A percentile compares a stretch with the other conserved stretches of the same genome.
Evolutionary conservation across 768 basidiomycete species (phyloP).

Genomic region (Pleurotus ostreatus): DNA sequence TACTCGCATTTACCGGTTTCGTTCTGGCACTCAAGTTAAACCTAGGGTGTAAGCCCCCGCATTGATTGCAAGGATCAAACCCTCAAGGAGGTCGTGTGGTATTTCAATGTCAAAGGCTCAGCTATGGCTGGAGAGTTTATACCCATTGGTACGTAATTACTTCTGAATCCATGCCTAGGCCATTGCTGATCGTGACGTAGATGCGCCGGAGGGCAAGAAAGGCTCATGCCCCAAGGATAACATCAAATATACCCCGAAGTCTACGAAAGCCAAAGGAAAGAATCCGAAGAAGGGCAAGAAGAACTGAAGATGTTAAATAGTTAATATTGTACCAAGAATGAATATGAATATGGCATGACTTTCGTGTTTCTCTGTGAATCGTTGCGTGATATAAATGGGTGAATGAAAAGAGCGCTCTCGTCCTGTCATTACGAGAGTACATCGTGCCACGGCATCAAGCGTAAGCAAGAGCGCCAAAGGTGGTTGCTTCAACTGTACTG

Average conservation of each 20-base stretch:
- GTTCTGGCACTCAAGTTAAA: conserved; percentile 15
- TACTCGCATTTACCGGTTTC: background rate
- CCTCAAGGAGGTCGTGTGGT: conserved; percentile 44
- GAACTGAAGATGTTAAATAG: background rate
- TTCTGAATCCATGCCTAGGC: background rate
- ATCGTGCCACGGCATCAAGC: too few species aligned
- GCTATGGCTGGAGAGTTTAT: conserved; percentile 51
- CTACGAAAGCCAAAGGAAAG: conserved; percentile 9
- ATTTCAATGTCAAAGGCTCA: conserved; percentile 53
- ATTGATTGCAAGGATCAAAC: conserved; percentile 37
- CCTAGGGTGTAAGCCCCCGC: conserved; percentile 42
- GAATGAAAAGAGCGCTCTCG: too few species aligned
- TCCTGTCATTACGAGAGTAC: too few species aligned
- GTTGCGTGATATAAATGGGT: too few species aligned
- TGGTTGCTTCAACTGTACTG: too few species aligned
- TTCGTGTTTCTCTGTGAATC: too few species aligned
- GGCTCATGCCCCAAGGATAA: conserved; percentile 42
- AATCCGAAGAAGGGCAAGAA: background rate
- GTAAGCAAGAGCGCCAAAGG: too few species aligned
- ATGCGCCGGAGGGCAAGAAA: conserved; percentile 25
- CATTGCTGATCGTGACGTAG: conserved; percentile 19
- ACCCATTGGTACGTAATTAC: conserved; percentile 36
- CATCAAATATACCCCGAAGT: conserved; percentile 47
- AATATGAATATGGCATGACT: too few species aligned
- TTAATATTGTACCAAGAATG: background rate